Conservation (phyloP, 1,139 yeast species). For the Yarrowia galli region DNA sequence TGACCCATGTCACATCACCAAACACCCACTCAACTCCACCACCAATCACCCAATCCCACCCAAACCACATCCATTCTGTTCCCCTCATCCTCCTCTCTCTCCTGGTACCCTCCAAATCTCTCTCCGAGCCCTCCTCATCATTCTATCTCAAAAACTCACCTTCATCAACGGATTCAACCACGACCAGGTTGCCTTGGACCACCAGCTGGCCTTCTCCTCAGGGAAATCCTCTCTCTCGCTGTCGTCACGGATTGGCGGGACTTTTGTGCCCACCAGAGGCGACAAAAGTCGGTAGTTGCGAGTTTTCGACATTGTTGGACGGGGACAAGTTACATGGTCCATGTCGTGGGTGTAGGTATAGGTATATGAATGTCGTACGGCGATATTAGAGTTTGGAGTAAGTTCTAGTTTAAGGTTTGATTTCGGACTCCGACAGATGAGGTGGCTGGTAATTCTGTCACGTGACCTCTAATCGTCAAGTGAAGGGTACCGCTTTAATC, state of each 20-base stretch:
- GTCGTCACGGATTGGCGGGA: conserved; percentile 49
- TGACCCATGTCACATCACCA: no score
- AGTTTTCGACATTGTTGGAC: background rate
- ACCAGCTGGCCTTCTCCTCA: conserved; percentile 44
- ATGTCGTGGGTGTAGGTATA: no score
- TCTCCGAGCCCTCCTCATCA: background rate
- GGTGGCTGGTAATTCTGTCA: background rate
- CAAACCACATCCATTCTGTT: background rate
- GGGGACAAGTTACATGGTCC: no score
- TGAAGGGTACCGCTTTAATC: no score
- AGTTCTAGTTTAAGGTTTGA: no score
- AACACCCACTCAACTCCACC: no score
- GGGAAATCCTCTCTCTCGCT: conserved; percentile 44
- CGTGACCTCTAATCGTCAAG: no score
- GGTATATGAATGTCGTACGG: no score
- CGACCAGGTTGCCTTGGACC: conserved; percentile 54
- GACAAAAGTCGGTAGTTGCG: conserved; percentile 43
- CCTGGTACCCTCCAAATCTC: background rate
- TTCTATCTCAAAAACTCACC: conserved; percentile 46
- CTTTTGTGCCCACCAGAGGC: conserved; percentile 45
- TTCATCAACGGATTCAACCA: conserved; percentile 68
- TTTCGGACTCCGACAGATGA: background rate
- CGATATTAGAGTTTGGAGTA: no score
- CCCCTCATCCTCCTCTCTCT: background rate
- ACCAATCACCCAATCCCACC: no score